Evolutionary conservation across 805 yeast species (phyloP).

Genomic region (Komagataella pseudopastoris): DNA sequence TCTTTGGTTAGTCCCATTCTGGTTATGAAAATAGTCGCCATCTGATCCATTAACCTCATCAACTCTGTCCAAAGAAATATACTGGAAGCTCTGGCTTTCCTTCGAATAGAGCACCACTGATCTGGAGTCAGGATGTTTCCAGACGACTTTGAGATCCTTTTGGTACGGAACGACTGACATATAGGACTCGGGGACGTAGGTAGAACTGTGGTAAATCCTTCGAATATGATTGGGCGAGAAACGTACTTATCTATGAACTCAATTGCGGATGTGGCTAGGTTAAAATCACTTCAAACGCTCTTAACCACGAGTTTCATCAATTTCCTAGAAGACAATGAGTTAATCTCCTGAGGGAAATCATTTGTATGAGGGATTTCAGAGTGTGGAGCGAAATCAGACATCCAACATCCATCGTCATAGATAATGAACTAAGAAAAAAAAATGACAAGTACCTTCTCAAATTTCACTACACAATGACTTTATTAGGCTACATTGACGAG

Average conservation of each 20-base stretch:
- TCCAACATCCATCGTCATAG: neutral
- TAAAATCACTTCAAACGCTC: neutral
- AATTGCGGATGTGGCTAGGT: neutral
- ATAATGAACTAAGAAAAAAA: too few species aligned
- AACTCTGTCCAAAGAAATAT: neutral
- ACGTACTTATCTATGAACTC: neutral
- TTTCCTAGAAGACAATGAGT: neutral
- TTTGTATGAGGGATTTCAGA: neutral
- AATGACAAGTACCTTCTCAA: neutral
- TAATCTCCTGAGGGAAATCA: neutral
- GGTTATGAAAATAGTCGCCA: neutral
- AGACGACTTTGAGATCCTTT: neutral
- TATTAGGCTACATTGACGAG: constrained; percentile 52
- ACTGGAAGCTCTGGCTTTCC: neutral
- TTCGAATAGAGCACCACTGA: neutral
- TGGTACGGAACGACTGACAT: neutral
- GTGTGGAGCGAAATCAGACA: neutral
- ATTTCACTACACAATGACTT: constrained; percentile 12
- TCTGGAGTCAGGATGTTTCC: neutral
- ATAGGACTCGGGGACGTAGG: too few species aligned
- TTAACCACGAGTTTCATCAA: neutral
- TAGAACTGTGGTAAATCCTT: neutral
- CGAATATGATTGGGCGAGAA: neutral
- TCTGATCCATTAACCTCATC: neutral
- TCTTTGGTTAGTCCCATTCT: neutral